Percentiles rank a stretch among this genome's conserved stretches.
phyloP scores from a whole-genome alignment of 2,329 filamentous ascomycete species.

The Fusarium anguioides region DNA sequence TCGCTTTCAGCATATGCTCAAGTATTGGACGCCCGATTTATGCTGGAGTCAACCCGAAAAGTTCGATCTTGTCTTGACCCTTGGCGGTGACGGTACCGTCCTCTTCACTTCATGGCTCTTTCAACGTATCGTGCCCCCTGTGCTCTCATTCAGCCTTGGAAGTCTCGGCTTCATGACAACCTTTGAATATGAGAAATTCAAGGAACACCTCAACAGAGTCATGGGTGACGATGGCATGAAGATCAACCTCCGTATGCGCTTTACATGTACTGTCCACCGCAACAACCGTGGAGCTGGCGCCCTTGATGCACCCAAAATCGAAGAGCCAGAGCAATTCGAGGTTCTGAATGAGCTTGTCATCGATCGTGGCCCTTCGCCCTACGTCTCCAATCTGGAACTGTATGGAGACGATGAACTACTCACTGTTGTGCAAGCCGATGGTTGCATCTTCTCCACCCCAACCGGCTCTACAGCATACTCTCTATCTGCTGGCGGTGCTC shows the following conservation, averaged over 20 bases:
- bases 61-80: slow-evolving; percentile 92
- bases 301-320: slow-evolving; percentile 68
- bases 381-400: slow-evolving; percentile 95
- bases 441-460: slow-evolving; percentile 96
- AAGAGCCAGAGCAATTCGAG: slow-evolving; percentile 96
- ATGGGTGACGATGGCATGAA: slow-evolving; percentile 98
- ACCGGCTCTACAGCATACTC: slow-evolving; percentile 97
- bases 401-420: slow-evolving; percentile 96
- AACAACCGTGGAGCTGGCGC: slow-evolving; percentile 58
- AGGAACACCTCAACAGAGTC: slow-evolving; percentile 84
- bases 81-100: slow-evolving; percentile 88
- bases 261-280: slow-evolving; percentile 96
- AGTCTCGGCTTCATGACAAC: slow-evolving; percentile 90
- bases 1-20: slow-evolving; percentile 84
- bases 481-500: slow-evolving; percentile 91
- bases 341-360: slow-evolving; percentile 99
- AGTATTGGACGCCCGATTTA: slow-evolving; percentile 95
- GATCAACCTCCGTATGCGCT: slow-evolving; percentile 97
- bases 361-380: slow-evolving; percentile 94
- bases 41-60: slow-evolving; percentile 95
- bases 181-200: slow-evolving; percentile 89
- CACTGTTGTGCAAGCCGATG: slow-evolving; percentile 95
- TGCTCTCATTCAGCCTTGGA: slow-evolving; percentile 85
- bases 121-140: slow-evolving; percentile 86
- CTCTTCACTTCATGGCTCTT: slow-evolving; percentile 94